Evolutionary conservation across 2,329 filamentous ascomycete genomes (phyloP).

Genomic region (Gaeumannomyces sp.): DNA sequence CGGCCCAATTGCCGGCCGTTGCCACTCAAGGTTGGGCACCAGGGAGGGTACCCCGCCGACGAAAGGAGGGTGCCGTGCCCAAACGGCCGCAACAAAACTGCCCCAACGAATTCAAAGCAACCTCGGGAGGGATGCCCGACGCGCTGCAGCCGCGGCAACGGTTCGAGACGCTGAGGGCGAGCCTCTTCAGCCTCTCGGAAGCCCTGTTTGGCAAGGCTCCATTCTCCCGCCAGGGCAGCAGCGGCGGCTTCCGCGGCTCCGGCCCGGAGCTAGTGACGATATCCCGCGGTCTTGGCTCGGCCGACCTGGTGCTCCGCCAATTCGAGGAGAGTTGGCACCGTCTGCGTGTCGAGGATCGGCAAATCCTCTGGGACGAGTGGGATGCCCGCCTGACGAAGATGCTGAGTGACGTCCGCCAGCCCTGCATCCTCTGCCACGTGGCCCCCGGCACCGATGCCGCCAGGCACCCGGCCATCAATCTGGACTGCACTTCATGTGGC

Average conservation of each 20-base stretch:
- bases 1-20: background rate
- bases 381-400: slow-evolving; percentile 7
- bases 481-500: slow-evolving; percentile 9
- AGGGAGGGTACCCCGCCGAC: background rate
- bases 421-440: slow-evolving; percentile 6
- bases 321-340: slow-evolving; percentile 10
- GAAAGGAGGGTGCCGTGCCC: background rate
- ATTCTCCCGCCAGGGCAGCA: slow-evolving; percentile 3
- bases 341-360: slow-evolving; percentile 3
- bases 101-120: background rate
- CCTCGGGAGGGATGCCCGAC: background rate
- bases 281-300: slow-evolving; percentile 9
- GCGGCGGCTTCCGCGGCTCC: slow-evolving; percentile 9
- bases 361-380: slow-evolving; percentile 10
- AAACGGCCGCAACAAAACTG: background rate
- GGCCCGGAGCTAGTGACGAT: slow-evolving; percentile 6
- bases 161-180: slow-evolving; percentile 9
- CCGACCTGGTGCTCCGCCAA: slow-evolving; percentile 3
- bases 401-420: slow-evolving; percentile 4
- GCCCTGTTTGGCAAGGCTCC: slow-evolving; percentile 11
- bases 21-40: background rate
- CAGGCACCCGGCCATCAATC: background rate
- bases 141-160: slow-evolving; percentile 5
- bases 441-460: background rate
- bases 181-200: slow-evolving; percentile 9